Evolutionary conservation across 1,139 yeast species (phyloP), one percentile per base, ranked within the genome.

Genomic region (Schwanniomyces etchellsii): DNA sequence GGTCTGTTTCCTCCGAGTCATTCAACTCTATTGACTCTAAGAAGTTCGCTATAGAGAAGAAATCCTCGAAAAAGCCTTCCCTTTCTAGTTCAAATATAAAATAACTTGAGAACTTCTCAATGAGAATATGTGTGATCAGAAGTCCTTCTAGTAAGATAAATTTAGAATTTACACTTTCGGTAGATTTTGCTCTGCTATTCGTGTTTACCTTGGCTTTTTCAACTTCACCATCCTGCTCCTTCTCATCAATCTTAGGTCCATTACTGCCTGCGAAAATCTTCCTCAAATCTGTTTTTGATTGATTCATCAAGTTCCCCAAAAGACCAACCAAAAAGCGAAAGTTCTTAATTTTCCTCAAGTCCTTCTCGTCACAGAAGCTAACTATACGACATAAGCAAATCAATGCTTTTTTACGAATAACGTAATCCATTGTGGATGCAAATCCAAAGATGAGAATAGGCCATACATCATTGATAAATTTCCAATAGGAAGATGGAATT

Each of bases 391-490:
- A 57, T 14, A 86, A 48, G 15, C 77, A 66, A 5, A 79, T 59
- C 24, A 85, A 57, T 1, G 76, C 76, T 32, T 72, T 66, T 34
- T 79, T 68, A 35, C 95, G 71, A 12, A 84, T 64, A 15, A 73
- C 74, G 36, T 67, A 70, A 39, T 84, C 88, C 50, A 84, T 81
- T 1, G 93, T 71, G 2, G 94, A 80, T 27, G 83, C 78, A 48
- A 82, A 88, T 12, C 88, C 69, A 36, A 76, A 77, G 20, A 83
- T 57, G 31, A 88, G 52, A n/a, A 85, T 48, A 0, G 80, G 73
- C 50, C 81, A 70, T 2, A 80, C 50, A 5, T 68, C 65, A 28
- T 59, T 59, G 3, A 76, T 64, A 49, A 83, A 79, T 5, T 35
- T 44, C 44, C 47, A 49, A 37, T 55, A 63, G 1, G 62, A 59